Evolutionary conservation across 768 basidiomycete genomes (phyloP), one percentile per base, ranked within the genome.

Genomic region (Chalciporus chontae): DNA sequence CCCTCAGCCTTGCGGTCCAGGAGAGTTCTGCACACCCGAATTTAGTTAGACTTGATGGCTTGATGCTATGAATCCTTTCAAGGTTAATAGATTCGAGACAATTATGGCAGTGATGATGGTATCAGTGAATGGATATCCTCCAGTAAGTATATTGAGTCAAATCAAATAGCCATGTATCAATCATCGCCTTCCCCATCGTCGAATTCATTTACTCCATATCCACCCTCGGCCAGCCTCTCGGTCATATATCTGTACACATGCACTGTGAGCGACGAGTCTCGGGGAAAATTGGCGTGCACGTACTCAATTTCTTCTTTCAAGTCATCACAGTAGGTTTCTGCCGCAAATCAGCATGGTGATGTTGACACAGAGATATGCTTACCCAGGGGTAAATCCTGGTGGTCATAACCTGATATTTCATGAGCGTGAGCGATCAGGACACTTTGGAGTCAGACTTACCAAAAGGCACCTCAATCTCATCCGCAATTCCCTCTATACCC

Each of bases 401-500:
- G 70, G 60, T 90, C 86, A 50, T 71, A 72, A 38, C 83, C 82
- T 83, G 50, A 47, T 8, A 51, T 51, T 57, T 40, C 49, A 2
- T 31, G 19, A 11, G n/a, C 19, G 32, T 51, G 21, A 54, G 37
- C 19, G 29, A 47, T 5, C 26, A 43, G 44, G 26, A 37, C 1
- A 15, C 19, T n/a, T 9, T 39, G 18, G 15, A 7, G 31, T 17
- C 37, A 15, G 19, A 67, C 75, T 41, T 53, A 85, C 92, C 94
- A 58, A 96, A 96, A 0, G 94, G 94, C 84, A 89, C 88, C 67
- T 96, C 94, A 57, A 95, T 92, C 68, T 92, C 85, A 52, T 94
- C 87, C 0, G 94, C 94, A 56, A 96, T 97, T 5, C 92, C 93
- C 73, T 96, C 94, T 45, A 97, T 90, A 15, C 93, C 92, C 81